Percentiles rank a stretch among this genome's conserved stretches.
Conservation (phyloP, 345 rosid genomes). For the Reutealis trisperma region DNA sequence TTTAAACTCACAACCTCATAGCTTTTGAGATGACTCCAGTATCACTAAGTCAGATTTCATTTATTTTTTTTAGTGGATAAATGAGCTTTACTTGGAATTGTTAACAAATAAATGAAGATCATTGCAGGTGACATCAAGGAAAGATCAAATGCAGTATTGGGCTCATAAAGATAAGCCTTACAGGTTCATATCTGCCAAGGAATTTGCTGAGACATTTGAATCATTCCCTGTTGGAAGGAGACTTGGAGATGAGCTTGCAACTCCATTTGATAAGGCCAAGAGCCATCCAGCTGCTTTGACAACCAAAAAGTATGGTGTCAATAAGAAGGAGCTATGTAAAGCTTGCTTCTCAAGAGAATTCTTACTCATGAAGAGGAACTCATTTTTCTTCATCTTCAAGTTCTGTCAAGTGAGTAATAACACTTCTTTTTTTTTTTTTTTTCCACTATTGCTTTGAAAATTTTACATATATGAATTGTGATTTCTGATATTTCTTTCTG, state of each 20-base stretch:
- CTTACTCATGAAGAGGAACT: conserved; percentile 60
- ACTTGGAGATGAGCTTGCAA: conserved; percentile 43
- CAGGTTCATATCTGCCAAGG: conserved; percentile 42
- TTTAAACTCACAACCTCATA: too few relatives aligned
- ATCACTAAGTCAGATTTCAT: too few relatives aligned
- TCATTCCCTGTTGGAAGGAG: conserved; percentile 39
- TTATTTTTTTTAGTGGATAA: not conserved
- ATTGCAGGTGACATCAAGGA: conserved; percentile 62
- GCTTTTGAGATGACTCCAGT: too few relatives aligned
- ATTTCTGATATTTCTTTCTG: conserved; percentile 12
- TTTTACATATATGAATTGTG: not conserved
- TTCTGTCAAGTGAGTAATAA: not conserved
- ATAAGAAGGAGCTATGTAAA: conserved; percentile 44
- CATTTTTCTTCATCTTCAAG: conserved; percentile 52
- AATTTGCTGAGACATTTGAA: conserved; percentile 55
- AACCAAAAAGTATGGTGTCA: conserved; percentile 45
- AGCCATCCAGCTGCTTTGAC: conserved; percentile 61
- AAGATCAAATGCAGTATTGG: conserved; percentile 75
- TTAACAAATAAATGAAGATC: not conserved
- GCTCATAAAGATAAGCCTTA: conserved; percentile 41
- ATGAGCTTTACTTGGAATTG: not conserved
- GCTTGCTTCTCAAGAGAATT: conserved; percentile 52
- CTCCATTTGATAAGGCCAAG: conserved; percentile 45
- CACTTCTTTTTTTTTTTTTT: too few relatives aligned
- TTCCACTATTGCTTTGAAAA: not conserved